Conservation (phyloP, 83 land plant genomes). For the Picea abies region DNA sequence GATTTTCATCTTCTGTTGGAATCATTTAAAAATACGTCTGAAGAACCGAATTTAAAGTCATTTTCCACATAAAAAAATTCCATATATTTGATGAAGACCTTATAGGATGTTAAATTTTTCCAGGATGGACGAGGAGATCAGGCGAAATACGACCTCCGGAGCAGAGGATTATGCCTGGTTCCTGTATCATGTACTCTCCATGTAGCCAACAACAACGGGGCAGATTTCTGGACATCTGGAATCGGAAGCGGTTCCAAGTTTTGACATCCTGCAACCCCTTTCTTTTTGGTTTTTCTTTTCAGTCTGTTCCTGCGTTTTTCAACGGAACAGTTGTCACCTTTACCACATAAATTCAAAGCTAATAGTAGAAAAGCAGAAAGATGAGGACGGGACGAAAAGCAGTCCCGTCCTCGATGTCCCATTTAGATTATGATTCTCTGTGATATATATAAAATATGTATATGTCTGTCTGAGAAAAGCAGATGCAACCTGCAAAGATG, state of each 20-base stretch:
- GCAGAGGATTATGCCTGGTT: slow-evolving; percentile 61
- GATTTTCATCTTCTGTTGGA: not conserved
- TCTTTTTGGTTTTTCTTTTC: too few relatives aligned
- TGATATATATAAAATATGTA: too few relatives aligned
- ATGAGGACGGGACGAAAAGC: too few relatives aligned
- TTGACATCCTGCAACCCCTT: not conserved
- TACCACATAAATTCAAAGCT: too few relatives aligned
- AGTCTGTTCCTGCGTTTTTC: too few relatives aligned
- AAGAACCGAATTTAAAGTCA: not conserved
- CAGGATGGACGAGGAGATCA: slow-evolving; percentile 20
- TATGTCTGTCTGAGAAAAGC: too few relatives aligned
- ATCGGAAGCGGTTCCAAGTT: slow-evolving; percentile 26
- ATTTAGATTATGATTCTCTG: too few relatives aligned
- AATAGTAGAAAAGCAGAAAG: too few relatives aligned
- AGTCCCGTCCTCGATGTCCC: too few relatives aligned
- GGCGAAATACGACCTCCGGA: slow-evolving; percentile 31
- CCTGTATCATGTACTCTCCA: slow-evolving; percentile 47
- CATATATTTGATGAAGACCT: not conserved
- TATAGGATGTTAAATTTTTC: not conserved
- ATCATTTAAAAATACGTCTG: not conserved
- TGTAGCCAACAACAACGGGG: slow-evolving; percentile 65
- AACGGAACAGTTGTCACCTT: too few relatives aligned
- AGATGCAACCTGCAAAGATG: too few relatives aligned
- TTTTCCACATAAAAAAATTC: not conserved
- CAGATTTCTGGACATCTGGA: slow-evolving; percentile 72